Conservation (phyloP, 2,329 filamentous ascomycete species). For the Colletotrichum melonis region DNA sequence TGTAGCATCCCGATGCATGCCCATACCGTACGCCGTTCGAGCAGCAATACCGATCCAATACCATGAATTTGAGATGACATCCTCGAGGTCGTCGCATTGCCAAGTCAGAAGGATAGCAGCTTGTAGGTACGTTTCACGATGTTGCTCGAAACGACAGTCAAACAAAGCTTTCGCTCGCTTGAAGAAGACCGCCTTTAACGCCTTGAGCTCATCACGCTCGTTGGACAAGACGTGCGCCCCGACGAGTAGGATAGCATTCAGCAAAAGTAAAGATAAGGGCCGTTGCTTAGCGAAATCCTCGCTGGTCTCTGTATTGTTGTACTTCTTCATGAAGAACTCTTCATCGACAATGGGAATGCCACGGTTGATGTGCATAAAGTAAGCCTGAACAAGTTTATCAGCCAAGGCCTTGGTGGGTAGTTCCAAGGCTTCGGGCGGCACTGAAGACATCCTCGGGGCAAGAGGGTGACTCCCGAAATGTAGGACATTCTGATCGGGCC, state of each 20-base stretch:
- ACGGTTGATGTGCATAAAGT: slow-evolving; percentile 61
- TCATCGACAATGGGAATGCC: slow-evolving; percentile 65
- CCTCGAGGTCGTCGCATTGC: slow-evolving; percentile 66
- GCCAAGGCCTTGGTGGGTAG: slow-evolving; percentile 59
- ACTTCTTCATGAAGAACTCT: slow-evolving; percentile 61
- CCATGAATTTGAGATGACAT: slow-evolving; percentile 64
- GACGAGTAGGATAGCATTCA: slow-evolving; percentile 62
- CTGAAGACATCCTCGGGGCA: slow-evolving; percentile 53
- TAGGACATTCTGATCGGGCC: slow-evolving; percentile 40
- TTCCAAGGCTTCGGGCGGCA: slow-evolving; percentile 59
- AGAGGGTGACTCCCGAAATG: slow-evolving; percentile 49
- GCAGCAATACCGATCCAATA: slow-evolving; percentile 64
- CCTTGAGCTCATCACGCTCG: slow-evolving; percentile 51
- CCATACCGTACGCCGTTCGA: slow-evolving; percentile 62
- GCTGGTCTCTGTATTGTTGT: slow-evolving; percentile 52
- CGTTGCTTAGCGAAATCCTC: slow-evolving; percentile 44
- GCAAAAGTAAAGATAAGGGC: slow-evolving; percentile 58
- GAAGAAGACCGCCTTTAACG: slow-evolving; percentile 59
- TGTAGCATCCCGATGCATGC: slow-evolving; percentile 58
- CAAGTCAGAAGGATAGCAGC: slow-evolving; percentile 65
- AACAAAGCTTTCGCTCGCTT: slow-evolving; percentile 64
- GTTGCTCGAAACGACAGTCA: slow-evolving; percentile 63
- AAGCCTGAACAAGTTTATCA: slow-evolving; percentile 61
- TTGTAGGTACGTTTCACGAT: slow-evolving; percentile 65
- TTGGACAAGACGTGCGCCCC: slow-evolving; percentile 60